phyloP scores from a whole-genome alignment of 352 stramenopile genomes.

The Peronospora destructor region DNA sequence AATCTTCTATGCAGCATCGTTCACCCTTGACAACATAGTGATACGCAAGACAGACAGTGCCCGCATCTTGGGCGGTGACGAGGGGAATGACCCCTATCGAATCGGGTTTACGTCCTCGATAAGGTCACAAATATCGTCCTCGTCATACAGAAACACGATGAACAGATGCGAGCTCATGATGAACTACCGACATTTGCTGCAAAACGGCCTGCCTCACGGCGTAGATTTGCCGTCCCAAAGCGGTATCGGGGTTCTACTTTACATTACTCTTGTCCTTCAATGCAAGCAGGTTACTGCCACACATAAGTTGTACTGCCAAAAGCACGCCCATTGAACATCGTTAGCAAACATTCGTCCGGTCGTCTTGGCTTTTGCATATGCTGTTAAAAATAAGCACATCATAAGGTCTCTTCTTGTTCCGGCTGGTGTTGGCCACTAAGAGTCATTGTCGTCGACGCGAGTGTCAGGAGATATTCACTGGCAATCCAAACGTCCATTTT shows the following conservation, averaged over 20 bases:
- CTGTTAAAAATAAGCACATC: not conserved
- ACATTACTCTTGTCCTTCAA: slow-evolving; percentile 8
- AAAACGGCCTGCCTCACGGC: no score
- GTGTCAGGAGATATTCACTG: not conserved
- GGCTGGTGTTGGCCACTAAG: slow-evolving; percentile 3
- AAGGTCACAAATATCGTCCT: not conserved
- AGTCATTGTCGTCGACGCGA: slow-evolving; percentile 4
- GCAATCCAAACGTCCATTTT: slow-evolving; percentile 9
- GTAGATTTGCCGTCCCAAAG: slow-evolving; percentile 1
- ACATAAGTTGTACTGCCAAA: slow-evolving; percentile 3
- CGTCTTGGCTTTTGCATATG: slow-evolving; percentile 2
- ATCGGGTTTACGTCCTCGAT: not conserved
- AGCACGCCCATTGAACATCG: not conserved
- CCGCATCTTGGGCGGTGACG: no score
- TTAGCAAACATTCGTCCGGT: not conserved
- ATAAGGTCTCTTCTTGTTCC: slow-evolving; percentile 12
- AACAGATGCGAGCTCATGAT: no score
- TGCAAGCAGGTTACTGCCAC: slow-evolving; percentile 9
- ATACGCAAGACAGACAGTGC: no score
- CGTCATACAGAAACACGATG: not conserved
- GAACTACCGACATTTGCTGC: no score
- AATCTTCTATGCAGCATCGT: no score
- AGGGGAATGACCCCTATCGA: not conserved
- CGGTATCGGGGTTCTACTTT: slow-evolving; percentile 3
- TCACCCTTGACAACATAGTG: no score